Conservation (phyloP, 768 basidiomycete species). For the Astraeus odoratus region DNA sequence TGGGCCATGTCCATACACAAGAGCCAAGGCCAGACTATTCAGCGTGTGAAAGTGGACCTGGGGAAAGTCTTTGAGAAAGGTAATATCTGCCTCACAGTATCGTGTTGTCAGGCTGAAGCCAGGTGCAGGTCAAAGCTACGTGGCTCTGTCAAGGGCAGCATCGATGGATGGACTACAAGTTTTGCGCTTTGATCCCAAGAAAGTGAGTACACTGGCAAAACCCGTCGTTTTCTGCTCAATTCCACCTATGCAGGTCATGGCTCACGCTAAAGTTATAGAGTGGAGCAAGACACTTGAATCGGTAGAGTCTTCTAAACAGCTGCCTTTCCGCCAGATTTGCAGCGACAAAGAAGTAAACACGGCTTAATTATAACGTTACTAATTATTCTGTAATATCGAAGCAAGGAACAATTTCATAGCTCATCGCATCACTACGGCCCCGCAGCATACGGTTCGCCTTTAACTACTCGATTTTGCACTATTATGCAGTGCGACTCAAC, state of each 20-base stretch:
- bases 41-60: slow-evolving; percentile 58
- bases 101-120: not conserved
- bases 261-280: slow-evolving; percentile 37
- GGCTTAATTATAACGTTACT: no score
- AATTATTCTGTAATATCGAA: no score
- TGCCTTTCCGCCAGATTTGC: not conserved
- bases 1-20: slow-evolving; percentile 82
- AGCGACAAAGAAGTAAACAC: not conserved
- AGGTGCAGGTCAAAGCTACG: slow-evolving; percentile 40
- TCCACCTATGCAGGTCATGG: slow-evolving; percentile 28
- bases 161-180: slow-evolving; percentile 49
- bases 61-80: slow-evolving; percentile 58
- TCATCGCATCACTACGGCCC: no score
- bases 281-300: slow-evolving; percentile 31
- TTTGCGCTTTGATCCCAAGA: slow-evolving; percentile 44
- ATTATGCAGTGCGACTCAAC: no score
- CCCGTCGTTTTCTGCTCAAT: not conserved
- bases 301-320: not conserved
- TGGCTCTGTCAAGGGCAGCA: slow-evolving; percentile 46
- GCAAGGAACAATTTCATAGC: no score
- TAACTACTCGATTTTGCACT: no score
- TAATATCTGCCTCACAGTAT: slow-evolving; percentile 7
- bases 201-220: slow-evolving; percentile 25
- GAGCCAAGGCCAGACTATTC: slow-evolving; percentile 68
- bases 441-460: no score